Base-by-base conservation (phyloP, 2,329 filamentous ascomycete species). In the Xylariaceae sp. region DNA sequence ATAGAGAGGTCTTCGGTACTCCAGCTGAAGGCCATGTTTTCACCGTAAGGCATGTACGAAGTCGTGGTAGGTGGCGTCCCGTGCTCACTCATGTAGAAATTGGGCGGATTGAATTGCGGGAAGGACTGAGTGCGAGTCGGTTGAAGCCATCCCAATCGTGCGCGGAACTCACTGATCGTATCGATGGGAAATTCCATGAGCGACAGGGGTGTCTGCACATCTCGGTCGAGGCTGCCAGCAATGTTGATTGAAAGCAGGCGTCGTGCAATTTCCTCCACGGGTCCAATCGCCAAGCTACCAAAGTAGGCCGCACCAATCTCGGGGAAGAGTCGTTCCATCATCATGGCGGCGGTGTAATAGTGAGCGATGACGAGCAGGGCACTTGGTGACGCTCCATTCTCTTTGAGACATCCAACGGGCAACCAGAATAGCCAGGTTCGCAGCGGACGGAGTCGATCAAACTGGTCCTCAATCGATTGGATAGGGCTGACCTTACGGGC, bases 341-440 rank as follows among this genome's bases (percentile, higher is more conserved):
- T 85, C 61, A 97, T 80, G 2, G 91, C 92, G 15, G 92, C 86
- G 0, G 90, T 92, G 76, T 96, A 97, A 73, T 96, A 91, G 71
- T 97, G 90, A 9, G 92, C 89, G 57, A 97, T 86, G 63, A 95
- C 87, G 55, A 96, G 81, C 66, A 97, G 80, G 1, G 91, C 88
- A 61, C 85, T 89, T 23, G 89, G 83, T 65, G 93, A 91, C 42
- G 85, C 84, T 54, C 88, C 85, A 51, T 87, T 88, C 64, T 87
- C 85, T 71, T 93, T 88, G 30, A 97, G 81, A 68, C 92, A 88
- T 66, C 87, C 86, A 39, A 96, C 87, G 0, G 94, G 94, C 57
- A 96, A 85, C 92, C 93, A 97, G 76, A 97, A 96, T 13, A 97
- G 83, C 92, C 93, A 97, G 67, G 90, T 89, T 57, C 92, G 84